Percentiles rank a stretch among this genome's conserved stretches.
Conservation (phyloP, 2,329 filamentous ascomycete genomes). For the Neopestalotiopsis sp. region DNA sequence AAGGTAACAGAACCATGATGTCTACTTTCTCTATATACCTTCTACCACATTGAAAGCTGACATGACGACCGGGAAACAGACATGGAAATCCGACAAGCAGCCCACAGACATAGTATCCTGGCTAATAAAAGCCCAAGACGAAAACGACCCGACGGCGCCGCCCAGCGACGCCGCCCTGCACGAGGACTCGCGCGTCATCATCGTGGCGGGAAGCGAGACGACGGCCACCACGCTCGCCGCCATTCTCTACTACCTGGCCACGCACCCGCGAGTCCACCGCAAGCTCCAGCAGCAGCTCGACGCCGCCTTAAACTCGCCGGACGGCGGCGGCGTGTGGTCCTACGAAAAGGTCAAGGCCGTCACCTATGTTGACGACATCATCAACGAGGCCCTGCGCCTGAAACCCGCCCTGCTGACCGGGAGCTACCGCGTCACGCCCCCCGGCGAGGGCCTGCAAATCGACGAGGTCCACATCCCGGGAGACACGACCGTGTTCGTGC, state of each 20-base stretch:
- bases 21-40: no score
- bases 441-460: slow-evolving; percentile 33
- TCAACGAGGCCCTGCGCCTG: slow-evolving; percentile 49
- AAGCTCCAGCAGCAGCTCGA: slow-evolving; percentile 23
- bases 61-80: neutral
- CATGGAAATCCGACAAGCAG: neutral
- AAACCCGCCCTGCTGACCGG: slow-evolving; percentile 45
- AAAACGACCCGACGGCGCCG: neutral
- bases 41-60: neutral
- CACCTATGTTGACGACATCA: slow-evolving; percentile 42
- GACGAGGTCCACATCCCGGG: slow-evolving; percentile 18
- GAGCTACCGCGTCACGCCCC: slow-evolving; percentile 41
- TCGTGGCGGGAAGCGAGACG: slow-evolving; percentile 24
- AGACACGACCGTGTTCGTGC: slow-evolving; percentile 13
- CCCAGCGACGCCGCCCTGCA: neutral
- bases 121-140: slow-evolving; percentile 13
- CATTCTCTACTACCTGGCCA: slow-evolving; percentile 6
- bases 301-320: slow-evolving; percentile 16
- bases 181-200: slow-evolving; percentile 23
- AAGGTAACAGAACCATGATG: neutral
- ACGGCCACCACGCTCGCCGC: slow-evolving; percentile 34
- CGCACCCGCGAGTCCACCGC: slow-evolving; percentile 18
- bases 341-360: slow-evolving; percentile 37
- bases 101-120: slow-evolving; percentile 18
- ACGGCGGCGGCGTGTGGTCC: slow-evolving; percentile 23